Conservation (phyloP, 2,329 filamentous ascomycete species). For the Sclerotinia trifoliorum region DNA sequence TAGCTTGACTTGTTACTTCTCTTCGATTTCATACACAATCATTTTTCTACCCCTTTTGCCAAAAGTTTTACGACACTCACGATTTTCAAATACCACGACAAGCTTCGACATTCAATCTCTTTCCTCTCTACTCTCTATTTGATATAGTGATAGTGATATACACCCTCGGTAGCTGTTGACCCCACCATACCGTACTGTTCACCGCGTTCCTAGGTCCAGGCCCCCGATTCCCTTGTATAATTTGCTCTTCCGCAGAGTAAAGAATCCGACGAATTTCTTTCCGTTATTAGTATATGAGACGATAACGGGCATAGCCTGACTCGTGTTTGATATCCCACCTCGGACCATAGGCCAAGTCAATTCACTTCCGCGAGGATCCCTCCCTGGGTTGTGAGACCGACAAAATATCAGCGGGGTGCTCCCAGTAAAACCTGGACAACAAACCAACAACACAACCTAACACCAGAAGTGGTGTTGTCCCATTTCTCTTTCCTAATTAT, state of each 20-base stretch:
- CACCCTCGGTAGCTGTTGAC: slow-evolving; percentile 21
- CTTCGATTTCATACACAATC: not conserved
- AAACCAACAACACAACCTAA: slow-evolving; percentile 18
- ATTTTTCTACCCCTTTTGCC: not conserved
- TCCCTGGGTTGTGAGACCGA: slow-evolving; percentile 5
- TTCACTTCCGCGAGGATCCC: not conserved
- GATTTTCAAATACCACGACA: not conserved
- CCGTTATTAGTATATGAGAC: not conserved
- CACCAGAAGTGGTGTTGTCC: slow-evolving; percentile 13
- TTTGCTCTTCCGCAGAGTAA: slow-evolving; percentile 1
- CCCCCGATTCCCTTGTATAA: slow-evolving; percentile 15
- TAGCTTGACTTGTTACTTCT: slow-evolving; percentile 4
- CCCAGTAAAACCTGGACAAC: slow-evolving; percentile 18
- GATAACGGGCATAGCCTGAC: slow-evolving; percentile 1
- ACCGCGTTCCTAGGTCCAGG: slow-evolving; percentile 18
- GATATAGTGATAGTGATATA: slow-evolving; percentile 15
- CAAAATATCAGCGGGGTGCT: slow-evolving; percentile 19
- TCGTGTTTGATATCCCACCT: not conserved
- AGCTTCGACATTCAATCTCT: slow-evolving; percentile 18
- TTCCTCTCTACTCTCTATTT: slow-evolving; percentile 19
- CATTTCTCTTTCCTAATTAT: slow-evolving; percentile 8
- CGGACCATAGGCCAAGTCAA: not conserved
- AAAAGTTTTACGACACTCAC: not conserved
- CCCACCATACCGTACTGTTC: slow-evolving; percentile 22
- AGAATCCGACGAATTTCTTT: not conserved